phyloP scores from a whole-genome alignment of 2,329 filamentous ascomycete species.

The Cordyceps javanica region DNA sequence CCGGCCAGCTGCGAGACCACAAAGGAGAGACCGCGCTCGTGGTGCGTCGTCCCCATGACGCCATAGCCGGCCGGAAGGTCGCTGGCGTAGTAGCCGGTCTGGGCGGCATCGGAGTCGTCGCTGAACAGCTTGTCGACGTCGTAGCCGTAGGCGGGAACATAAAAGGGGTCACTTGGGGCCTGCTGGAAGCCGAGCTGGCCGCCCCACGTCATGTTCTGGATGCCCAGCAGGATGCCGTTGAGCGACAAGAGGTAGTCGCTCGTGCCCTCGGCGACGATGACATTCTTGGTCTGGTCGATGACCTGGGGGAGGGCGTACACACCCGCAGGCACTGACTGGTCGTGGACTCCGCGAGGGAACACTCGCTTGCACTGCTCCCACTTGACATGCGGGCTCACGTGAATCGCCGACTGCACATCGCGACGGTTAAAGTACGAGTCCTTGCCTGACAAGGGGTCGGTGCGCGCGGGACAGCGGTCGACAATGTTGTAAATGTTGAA shows the following conservation, averaged over 20 bases:
- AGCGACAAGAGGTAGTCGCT: slow-evolving; percentile 62
- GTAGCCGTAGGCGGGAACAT: slow-evolving; percentile 45
- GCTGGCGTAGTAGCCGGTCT: slow-evolving; percentile 31
- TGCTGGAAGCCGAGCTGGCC: slow-evolving; percentile 63
- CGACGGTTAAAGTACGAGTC: slow-evolving; percentile 68
- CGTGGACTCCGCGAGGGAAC: slow-evolving; percentile 33
- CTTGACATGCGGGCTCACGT: slow-evolving; percentile 43
- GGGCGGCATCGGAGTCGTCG: slow-evolving; percentile 15
- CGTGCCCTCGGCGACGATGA: slow-evolving; percentile 66
- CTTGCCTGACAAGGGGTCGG: slow-evolving; percentile 64
- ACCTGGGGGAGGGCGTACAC: slow-evolving; percentile 59
- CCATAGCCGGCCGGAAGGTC: slow-evolving; percentile 54
- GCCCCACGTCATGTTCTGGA: slow-evolving; percentile 79
- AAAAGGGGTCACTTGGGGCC: slow-evolving; percentile 56
- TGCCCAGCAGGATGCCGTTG: slow-evolving; percentile 63
- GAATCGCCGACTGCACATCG: slow-evolving; percentile 63
- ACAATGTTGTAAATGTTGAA: slow-evolving; percentile 72
- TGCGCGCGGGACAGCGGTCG: slow-evolving; percentile 63
- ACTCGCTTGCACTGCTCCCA: slow-evolving; percentile 50
- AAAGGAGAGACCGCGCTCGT: slow-evolving; percentile 71
- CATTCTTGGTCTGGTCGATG: slow-evolving; percentile 66
- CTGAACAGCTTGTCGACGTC: slow-evolving; percentile 35
- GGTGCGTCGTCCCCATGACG: slow-evolving; percentile 62
- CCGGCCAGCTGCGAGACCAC: slow-evolving; percentile 58
- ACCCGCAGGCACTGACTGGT: slow-evolving; percentile 37